These are phyloP conservation scores for Litchi chinensis DNA, from an alignment of 345 rosid species.

Conservation along the genomic window DNA sequence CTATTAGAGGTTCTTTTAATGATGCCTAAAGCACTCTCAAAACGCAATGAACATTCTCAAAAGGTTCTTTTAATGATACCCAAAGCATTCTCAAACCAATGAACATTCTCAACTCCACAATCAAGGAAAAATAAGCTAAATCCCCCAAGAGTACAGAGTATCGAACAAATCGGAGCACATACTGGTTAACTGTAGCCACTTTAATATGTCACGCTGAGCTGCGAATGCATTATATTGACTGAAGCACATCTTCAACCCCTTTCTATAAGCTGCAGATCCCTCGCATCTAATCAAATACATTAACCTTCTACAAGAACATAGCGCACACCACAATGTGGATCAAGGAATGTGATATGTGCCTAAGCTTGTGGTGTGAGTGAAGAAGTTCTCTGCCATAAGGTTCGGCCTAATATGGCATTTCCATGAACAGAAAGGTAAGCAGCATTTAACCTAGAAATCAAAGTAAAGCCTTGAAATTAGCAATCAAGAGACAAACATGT, in stretches of 20 bases:
- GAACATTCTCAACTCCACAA: not conserved
- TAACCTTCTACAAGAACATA: not conserved
- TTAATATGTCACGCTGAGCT: not conserved
- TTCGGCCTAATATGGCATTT: slow-evolving; percentile 69
- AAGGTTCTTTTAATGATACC: not conserved
- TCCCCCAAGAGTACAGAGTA: not conserved
- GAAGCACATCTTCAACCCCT: not conserved
- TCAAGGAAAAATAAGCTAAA: not conserved
- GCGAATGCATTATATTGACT: not conserved
- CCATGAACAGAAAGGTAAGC: slow-evolving; percentile 79
- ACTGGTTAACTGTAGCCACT: not conserved
- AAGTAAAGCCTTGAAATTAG: slow-evolving; percentile 20
- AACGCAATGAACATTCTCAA: not conserved
- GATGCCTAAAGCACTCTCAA: not conserved
- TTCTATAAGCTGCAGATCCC: not conserved
- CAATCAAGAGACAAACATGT: slow-evolving; percentile 13
- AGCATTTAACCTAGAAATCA: slow-evolving; percentile 68
- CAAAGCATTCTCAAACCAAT: not conserved
- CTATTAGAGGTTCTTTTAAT: not conserved
- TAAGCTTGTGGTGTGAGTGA: slow-evolving; percentile 48
- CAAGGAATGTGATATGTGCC: not conserved
- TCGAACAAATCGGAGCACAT: not conserved
- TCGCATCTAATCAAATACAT: not conserved
- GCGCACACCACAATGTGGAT: not conserved
- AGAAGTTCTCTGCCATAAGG: slow-evolving; percentile 70